Evolutionary conservation across 495 filamentous ascomycete genomes (phyloP), one percentile per base, ranked within the genome.

Genomic region (Penicillium daleae): DNA sequence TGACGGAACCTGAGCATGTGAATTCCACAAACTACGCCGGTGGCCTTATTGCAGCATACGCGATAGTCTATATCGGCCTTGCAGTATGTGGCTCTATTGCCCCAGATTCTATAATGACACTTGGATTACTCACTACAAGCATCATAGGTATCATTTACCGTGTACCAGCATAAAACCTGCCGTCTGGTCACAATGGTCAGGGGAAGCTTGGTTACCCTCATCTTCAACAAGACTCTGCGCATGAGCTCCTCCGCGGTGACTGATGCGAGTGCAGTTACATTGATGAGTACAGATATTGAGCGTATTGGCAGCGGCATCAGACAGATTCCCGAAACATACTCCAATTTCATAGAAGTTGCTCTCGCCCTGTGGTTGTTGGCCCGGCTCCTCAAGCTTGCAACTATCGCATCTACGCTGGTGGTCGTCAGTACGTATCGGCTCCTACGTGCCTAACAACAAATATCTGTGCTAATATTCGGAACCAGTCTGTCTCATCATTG

Each of bases 221-320:
- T 88, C 24, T 87, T 84, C 62, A 67, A 69, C 27, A 69, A 72
- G 57, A 80, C 84, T 2, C 71, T 75, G 29, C 69, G 70, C 2
- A 66, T 78, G 15, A 78, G 68, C 29, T 67, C 79, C 12, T 72
- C 74, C 1, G 65, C 67, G 6, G 68, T 75, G 0, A 78, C 79
- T 32, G 76, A 84, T 54, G 74, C 84, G 2, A 75, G 78, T 7
- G 79, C 81, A 0, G 57, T 86, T 1, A 87, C 86, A 0, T 72
- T 89, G 6, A 86, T 87, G 79, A 87, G 82, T 77, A 84, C 81
- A 6, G 84, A 85, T 42, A 73, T 85, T 27, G 83, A 85, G 56
- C 73, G 78, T 15, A 77, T 84, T 12, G 67, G 65, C 15, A 65
- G 51, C 39, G 76, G 73, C 6, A 68, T 80, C 32, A 40, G 66